Percentiles rank a stretch among this genome's conserved stretches.
Evolutionary conservation across 2,329 filamentous ascomycete genomes (phyloP).

Genomic region (Aspergillus udagawae): DNA sequence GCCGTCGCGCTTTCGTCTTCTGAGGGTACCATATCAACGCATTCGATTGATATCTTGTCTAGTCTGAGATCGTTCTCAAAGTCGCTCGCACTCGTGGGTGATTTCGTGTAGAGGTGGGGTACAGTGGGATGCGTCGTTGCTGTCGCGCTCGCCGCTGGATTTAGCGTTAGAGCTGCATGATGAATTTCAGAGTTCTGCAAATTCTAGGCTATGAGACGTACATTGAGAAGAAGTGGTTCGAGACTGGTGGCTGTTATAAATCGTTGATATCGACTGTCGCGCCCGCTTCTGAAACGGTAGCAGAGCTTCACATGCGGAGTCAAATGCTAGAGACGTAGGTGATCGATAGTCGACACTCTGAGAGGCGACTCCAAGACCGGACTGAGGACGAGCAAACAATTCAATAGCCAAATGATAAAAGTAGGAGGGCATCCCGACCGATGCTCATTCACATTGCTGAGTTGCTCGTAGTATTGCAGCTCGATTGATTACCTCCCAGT

Average conservation of each 20-base stretch:
- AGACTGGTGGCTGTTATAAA: slow-evolving; percentile 7
- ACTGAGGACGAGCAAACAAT: slow-evolving; percentile 44
- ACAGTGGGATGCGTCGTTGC: slow-evolving; percentile 2
- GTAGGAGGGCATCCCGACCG: slow-evolving; percentile 54
- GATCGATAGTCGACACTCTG: slow-evolving; percentile 5
- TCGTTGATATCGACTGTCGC: slow-evolving; percentile 13
- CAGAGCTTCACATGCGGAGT: slow-evolving; percentile 35
- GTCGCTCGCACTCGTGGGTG: slow-evolving; percentile 12
- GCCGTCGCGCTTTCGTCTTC: slow-evolving; percentile 23
- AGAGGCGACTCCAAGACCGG: slow-evolving; percentile 10
- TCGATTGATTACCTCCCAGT: slow-evolving; percentile 1
- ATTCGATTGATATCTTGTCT: slow-evolving; percentile 71
- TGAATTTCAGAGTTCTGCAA: not conserved
- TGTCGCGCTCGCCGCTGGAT: not conserved
- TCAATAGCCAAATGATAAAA: slow-evolving; percentile 62
- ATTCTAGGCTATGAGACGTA: not conserved
- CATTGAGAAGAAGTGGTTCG: slow-evolving; percentile 10
- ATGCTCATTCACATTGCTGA: slow-evolving; percentile 28
- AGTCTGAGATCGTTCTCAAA: slow-evolving; percentile 69
- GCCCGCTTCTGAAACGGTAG: slow-evolving; percentile 32
- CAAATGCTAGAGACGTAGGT: slow-evolving; percentile 25
- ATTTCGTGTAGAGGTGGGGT: slow-evolving; percentile 17
- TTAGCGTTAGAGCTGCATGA: slow-evolving; percentile 7
- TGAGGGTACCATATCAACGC: slow-evolving; percentile 65
- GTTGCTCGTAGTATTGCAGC: slow-evolving; percentile 2